Evolutionary conservation across 768 basidiomycete genomes (phyloP).

Genomic region (Leccinellum luteum): DNA sequence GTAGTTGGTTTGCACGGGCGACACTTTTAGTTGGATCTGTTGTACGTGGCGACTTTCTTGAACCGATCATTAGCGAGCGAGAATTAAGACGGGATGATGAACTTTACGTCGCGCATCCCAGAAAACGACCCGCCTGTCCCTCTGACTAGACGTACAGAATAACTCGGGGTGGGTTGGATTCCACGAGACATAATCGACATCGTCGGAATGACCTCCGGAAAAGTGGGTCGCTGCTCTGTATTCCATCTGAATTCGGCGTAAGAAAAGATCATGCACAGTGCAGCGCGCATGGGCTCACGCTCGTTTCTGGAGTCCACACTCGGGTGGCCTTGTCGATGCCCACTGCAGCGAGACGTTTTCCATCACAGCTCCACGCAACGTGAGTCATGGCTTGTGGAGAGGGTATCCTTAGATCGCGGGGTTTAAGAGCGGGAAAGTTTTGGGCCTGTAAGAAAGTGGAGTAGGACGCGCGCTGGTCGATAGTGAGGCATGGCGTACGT

Average conservation of each 20-base stretch:
- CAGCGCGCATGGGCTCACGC: slow-evolving; percentile 44
- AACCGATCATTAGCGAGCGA: slow-evolving; percentile 9
- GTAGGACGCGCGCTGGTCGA: slow-evolving; percentile 13
- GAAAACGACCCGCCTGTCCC: slow-evolving; percentile 71
- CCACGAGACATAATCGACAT: slow-evolving; percentile 83
- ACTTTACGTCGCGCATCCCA: slow-evolving; percentile 81
- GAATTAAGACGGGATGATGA: background rate
- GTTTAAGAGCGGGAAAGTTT: slow-evolving; percentile 77
- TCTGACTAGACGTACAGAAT: slow-evolving; percentile 77
- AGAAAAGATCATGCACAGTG: background rate
- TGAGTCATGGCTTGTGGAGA: slow-evolving; percentile 67
- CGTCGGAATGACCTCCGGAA: slow-evolving; percentile 71
- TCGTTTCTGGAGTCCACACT: slow-evolving; percentile 78
- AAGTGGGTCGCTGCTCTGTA: slow-evolving; percentile 61
- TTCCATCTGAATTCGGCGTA: slow-evolving; percentile 54
- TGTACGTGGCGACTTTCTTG: slow-evolving; percentile 71
- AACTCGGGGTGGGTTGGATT: slow-evolving; percentile 83
- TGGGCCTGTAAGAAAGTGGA: slow-evolving; percentile 50
- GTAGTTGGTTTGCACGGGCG: slow-evolving; percentile 66
- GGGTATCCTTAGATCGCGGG: slow-evolving; percentile 67
- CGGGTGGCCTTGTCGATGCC: slow-evolving; percentile 77
- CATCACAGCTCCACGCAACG: slow-evolving; percentile 84
- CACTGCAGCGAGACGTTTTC: slow-evolving; percentile 76
- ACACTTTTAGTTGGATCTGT: slow-evolving; percentile 53
- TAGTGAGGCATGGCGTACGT: slow-evolving; percentile 46